Evolutionary conservation across 164 flowering plant genomes (phyloP).

Genomic region (Chloranthus sessilifolius): DNA sequence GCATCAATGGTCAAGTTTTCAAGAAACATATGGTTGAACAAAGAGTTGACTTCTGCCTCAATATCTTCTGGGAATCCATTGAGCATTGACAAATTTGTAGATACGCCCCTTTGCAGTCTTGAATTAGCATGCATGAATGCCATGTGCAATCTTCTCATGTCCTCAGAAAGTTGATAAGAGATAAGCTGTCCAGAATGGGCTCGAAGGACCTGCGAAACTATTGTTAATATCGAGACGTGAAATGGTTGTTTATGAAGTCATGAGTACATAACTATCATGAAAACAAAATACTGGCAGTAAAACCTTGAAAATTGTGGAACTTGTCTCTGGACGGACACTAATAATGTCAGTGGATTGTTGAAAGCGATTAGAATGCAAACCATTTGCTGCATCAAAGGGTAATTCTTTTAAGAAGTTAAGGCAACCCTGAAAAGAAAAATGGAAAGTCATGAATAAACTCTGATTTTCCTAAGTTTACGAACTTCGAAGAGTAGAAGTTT

Average conservation of each 20-base stretch:
- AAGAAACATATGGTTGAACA: constrained; percentile 79
- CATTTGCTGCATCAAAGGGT: constrained; percentile 35
- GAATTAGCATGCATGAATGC: constrained; percentile 34
- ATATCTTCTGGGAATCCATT: constrained; percentile 69
- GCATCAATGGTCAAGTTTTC: constrained; percentile 67
- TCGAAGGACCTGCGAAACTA: constrained; percentile 58
- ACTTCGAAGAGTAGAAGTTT: not conserved
- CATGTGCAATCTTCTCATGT: constrained; percentile 53
- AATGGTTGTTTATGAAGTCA: too few relatives aligned
- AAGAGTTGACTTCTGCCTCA: constrained; percentile 79
- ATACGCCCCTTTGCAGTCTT: constrained; percentile 46
- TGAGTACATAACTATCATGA: too few relatives aligned
- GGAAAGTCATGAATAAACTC: constrained; percentile 3
- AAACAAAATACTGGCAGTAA: not conserved
- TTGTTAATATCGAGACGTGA: too few relatives aligned
- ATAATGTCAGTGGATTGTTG: constrained; percentile 43
- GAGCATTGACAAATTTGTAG: constrained; percentile 48
- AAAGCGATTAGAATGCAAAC: constrained; percentile 41
- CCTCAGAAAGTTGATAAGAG: constrained; percentile 56
- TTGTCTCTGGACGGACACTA: constrained; percentile 46
- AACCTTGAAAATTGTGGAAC: constrained; percentile 66
- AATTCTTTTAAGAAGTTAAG: constrained; percentile 69
- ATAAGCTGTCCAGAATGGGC: constrained; percentile 39
- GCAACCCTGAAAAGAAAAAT: constrained; percentile 76
- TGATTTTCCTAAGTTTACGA: not conserved